Evolutionary conservation across 768 basidiomycete species (phyloP).

Genomic region (Suillus cothurnatus): DNA sequence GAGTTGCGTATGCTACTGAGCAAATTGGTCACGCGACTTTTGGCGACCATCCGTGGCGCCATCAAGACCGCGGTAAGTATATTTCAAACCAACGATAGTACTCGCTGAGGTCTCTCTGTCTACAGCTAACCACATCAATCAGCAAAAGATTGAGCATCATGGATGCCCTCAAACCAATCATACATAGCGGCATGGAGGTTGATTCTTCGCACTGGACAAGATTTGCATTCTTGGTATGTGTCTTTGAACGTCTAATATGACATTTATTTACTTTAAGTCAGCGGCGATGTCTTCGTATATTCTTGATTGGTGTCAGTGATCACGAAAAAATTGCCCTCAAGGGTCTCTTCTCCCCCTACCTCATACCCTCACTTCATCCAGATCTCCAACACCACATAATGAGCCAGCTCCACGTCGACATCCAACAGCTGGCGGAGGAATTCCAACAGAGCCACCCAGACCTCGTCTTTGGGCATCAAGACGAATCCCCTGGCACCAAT

Average conservation of each 20-base stretch:
- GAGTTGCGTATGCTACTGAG: not conserved
- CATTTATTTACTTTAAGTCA: slow-evolving; percentile 3
- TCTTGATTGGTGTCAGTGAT: slow-evolving; percentile 7
- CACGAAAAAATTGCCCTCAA: slow-evolving; percentile 1
- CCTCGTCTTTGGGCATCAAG: not conserved
- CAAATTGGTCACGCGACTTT: slow-evolving; percentile 5
- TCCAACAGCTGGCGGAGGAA: slow-evolving; percentile 1
- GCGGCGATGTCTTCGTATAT: slow-evolving; percentile 5
- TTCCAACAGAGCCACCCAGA: not conserved
- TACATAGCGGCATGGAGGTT: slow-evolving; percentile 10
- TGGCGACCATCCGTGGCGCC: slow-evolving; percentile 1
- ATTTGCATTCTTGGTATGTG: slow-evolving; percentile 11
- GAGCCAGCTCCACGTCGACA: slow-evolving; percentile 2
- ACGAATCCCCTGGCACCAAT: not conserved
- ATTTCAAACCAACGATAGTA: not conserved
- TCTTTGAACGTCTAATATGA: not conserved
- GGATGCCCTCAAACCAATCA: slow-evolving; percentile 1
- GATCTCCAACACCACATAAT: slow-evolving; percentile 4
- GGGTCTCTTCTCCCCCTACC: slow-evolving; percentile 9
- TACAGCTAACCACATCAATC: slow-evolving; percentile 4
- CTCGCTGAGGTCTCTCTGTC: not conserved
- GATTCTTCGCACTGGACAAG: slow-evolving; percentile 11
- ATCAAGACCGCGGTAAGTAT: slow-evolving; percentile 5
- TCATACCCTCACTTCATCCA: not conserved
- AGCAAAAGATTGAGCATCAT: slow-evolving; percentile 9